Percentiles rank a stretch among this genome's conserved stretches.
phyloP scores from a whole-genome alignment of 306 rosid species.

The Quercus aquifolioides region DNA sequence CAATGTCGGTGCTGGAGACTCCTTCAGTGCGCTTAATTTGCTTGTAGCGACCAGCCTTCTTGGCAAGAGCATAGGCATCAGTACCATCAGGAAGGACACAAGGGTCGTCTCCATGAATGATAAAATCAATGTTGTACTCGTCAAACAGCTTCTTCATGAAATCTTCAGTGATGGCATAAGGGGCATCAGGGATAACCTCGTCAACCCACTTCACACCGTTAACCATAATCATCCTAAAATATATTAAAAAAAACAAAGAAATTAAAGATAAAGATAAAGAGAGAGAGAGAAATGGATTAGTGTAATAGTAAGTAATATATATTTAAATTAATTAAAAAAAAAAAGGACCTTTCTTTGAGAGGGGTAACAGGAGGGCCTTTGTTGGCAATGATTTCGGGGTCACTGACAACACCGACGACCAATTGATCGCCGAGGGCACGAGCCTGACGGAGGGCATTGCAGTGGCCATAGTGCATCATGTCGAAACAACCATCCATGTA shows the following conservation, averaged over 20 bases:
- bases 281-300: not conserved
- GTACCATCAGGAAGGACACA: slow-evolving; percentile 65
- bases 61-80: slow-evolving; percentile 64
- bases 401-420: slow-evolving; percentile 63
- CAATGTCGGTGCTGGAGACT: slow-evolving; percentile 64
- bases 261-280: not conserved
- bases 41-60: slow-evolving; percentile 67
- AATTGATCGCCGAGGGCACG: slow-evolving; percentile 60
- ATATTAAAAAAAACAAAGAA: not conserved
- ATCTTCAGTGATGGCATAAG: slow-evolving; percentile 60
- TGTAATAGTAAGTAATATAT: too few relatives aligned
- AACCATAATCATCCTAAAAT: slow-evolving; percentile 52
- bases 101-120: slow-evolving; percentile 62
- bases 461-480: slow-evolving; percentile 73
- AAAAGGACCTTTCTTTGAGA: slow-evolving; percentile 43
- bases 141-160: slow-evolving; percentile 61
- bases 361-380: slow-evolving; percentile 65
- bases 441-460: slow-evolving; percentile 70
- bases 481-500: slow-evolving; percentile 69
- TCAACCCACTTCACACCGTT: slow-evolving; percentile 64
- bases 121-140: slow-evolving; percentile 51
- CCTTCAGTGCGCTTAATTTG: slow-evolving; percentile 70
- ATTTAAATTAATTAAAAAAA: too few relatives aligned
- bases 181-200: slow-evolving; percentile 60
- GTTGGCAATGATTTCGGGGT: slow-evolving; percentile 50